Evolutionary conservation across 306 rosid species (phyloP), one percentile per base, ranked within the genome.

Genomic region (Rosa persica): DNA sequence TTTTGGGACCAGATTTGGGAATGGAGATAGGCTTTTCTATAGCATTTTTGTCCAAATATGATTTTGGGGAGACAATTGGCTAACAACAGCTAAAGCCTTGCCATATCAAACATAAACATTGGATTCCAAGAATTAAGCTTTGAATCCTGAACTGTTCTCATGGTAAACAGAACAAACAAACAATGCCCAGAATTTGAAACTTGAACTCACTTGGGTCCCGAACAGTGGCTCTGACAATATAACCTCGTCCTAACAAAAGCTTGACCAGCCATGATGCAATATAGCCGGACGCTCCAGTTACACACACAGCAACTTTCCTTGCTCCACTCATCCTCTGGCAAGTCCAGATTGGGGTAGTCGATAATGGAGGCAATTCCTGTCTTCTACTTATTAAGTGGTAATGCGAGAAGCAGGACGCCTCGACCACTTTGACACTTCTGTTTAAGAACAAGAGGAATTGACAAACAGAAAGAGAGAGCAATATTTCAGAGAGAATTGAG

Each of bases 191-290:
- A 12, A 54, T 20, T 3, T 73, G 49, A 73, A 73, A 52, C 7
- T 42, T 42, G 44, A 42, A 42, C 82, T 70, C 1, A 87, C 90
- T 57, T 65, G 76, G 86, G 34, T 89, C 80, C 8, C 89, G 87
- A 78, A 87, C 84, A 12, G 89, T 77, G 39, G 89, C 90, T 39
- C 78, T 83, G 58, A 89, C 87, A 9, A 80, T 81, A 77, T 89
- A 87, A 12, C 89, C 89, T 42, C 85, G 85, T 40, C 75, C 78
- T 13, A 89, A 85, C 19, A 89, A 89, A 30, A 83, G 80, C 74
- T 85, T 87, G 36, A 89, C 84, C 0, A 58, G 69, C 86, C 83
- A 75, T 25, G 86, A 83, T 0, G 83, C 86, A 58, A 83, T 61
- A 68, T 75, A 83, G 13, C 86, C 81, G 0, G 86, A 79, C 0